Evolutionary conservation across 2,329 filamentous ascomycete species (phyloP).

Genomic region (Aspergillus jensenii): DNA sequence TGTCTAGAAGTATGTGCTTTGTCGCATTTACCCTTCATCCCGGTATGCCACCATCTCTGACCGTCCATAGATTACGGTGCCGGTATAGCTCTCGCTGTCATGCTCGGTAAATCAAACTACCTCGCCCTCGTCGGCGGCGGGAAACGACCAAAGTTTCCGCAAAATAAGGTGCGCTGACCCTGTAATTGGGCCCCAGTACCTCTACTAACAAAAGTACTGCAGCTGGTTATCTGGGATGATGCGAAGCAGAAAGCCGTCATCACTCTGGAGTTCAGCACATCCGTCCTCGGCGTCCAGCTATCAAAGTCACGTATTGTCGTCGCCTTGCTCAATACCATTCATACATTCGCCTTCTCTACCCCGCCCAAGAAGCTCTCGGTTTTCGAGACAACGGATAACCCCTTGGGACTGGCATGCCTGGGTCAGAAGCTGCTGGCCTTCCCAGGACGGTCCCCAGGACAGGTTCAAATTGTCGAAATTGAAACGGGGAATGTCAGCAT

Average conservation of each 20-base stretch:
- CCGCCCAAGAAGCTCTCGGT: conserved; percentile 68
- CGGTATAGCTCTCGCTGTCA: conserved; percentile 77
- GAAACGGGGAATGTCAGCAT: conserved; percentile 82
- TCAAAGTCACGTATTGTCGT: conserved; percentile 75
- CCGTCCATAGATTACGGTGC: conserved; percentile 67
- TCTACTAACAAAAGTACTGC: conserved; percentile 1
- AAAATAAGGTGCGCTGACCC: conserved; percentile 66
- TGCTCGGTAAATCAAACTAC: conserved; percentile 85
- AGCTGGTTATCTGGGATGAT: conserved; percentile 88
- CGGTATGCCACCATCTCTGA: not conserved
- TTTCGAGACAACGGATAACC: conserved; percentile 86
- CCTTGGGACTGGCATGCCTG: conserved; percentile 75
- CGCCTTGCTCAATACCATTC: conserved; percentile 76
- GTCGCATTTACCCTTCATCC: not conserved
- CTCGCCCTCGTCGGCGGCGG: conserved; percentile 88
- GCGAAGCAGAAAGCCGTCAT: conserved; percentile 72
- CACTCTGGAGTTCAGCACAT: conserved; percentile 74
- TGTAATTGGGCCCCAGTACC: not conserved
- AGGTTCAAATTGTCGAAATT: conserved; percentile 84
- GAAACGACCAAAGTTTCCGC: conserved; percentile 77
- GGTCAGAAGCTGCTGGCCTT: conserved; percentile 74
- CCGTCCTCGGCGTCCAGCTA: conserved; percentile 76
- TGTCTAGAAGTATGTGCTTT: conserved; percentile 52
- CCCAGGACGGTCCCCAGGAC: conserved; percentile 81
- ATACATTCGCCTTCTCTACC: conserved; percentile 76